Percentiles rank a stretch among this genome's conserved stretches.
These are phyloP conservation scores for Colletotrichum simmondsii DNA, from an alignment of 2,329 filamentous ascomycete genomes.

Conservation along the genomic window DNA sequence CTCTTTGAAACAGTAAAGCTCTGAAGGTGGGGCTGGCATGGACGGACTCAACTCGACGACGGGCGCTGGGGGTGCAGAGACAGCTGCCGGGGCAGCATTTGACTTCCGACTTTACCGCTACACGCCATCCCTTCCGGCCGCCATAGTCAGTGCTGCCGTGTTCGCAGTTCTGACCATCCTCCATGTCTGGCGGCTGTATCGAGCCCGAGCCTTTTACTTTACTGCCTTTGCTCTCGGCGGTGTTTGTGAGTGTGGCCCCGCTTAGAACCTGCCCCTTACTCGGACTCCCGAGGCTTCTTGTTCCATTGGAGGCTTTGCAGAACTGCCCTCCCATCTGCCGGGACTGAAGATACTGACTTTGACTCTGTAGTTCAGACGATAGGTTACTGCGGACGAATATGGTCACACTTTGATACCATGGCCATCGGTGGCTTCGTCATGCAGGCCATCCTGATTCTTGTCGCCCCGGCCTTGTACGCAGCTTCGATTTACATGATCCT, in stretches of 20 bases:
- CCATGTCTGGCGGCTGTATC: background rate
- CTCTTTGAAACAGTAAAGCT: background rate
- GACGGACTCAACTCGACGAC: background rate
- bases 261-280: background rate
- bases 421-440: slow-evolving; percentile 35
- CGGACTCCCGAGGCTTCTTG: background rate
- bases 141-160: background rate
- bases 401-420: slow-evolving; percentile 25
- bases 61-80: background rate
- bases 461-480: slow-evolving; percentile 18
- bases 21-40: background rate
- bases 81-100: background rate
- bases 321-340: slow-evolving; percentile 65
- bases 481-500: slow-evolving; percentile 36
- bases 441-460: slow-evolving; percentile 36
- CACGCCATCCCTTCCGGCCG: slow-evolving; percentile 15
- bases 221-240: slow-evolving; percentile 17
- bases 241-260: slow-evolving; percentile 7
- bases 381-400: slow-evolving; percentile 37
- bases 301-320: background rate
- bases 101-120: slow-evolving; percentile 25
- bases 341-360: slow-evolving; percentile 40
- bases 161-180: slow-evolving; percentile 1
- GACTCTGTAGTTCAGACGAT: slow-evolving; percentile 25
- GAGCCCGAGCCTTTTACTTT: slow-evolving; percentile 11